phyloP scores from a whole-genome alignment of 495 filamentous ascomycete species.

The Penicillium turbatum region DNA sequence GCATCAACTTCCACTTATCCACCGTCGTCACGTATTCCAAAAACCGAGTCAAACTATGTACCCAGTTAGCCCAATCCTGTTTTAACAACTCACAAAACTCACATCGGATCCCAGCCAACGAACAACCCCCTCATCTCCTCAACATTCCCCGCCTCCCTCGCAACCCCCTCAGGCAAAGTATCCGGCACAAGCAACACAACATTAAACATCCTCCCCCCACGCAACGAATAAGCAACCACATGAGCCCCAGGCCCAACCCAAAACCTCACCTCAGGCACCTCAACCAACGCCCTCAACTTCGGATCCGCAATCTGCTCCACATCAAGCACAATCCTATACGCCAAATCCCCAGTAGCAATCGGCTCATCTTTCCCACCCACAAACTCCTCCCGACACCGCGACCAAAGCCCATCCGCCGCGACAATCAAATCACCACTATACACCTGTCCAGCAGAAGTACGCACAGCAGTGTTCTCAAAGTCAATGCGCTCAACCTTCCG shows the following conservation, averaged over 20 bases:
- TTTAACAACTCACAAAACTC: conserved; percentile 7
- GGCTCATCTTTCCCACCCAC: conserved; percentile 43
- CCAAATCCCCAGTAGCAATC: conserved; percentile 61
- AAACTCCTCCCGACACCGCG: conserved; percentile 45
- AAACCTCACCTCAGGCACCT: conserved; percentile 59
- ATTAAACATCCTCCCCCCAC: conserved; percentile 59
- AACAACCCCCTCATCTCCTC: conserved; percentile 64
- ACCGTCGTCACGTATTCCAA: conserved; percentile 32
- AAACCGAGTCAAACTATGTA: conserved; percentile 30
- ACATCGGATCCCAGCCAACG: conserved; percentile 54
- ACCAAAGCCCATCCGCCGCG: conserved; percentile 57
- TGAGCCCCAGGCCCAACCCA: conserved; percentile 67
- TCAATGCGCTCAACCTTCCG: conserved; percentile 44
- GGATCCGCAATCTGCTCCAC: conserved; percentile 41
- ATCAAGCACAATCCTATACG: conserved; percentile 62
- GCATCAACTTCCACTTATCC: conserved; percentile 64
- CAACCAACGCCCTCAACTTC: conserved; percentile 45
- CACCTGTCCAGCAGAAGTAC: conserved; percentile 23
- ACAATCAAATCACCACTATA: conserved; percentile 51
- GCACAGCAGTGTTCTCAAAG: conserved; percentile 24
- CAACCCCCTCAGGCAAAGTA: conserved; percentile 55
- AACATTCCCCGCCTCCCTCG: conserved; percentile 50
- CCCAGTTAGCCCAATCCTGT: not conserved
- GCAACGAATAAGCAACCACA: conserved; percentile 61
- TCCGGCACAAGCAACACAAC: conserved; percentile 68